A percentile compares a stretch with the other conserved stretches of the same genome.
These are phyloP conservation scores for Starmera dryadoides DNA, from an alignment of 805 yeast species.

Conservation along the genomic window DNA sequence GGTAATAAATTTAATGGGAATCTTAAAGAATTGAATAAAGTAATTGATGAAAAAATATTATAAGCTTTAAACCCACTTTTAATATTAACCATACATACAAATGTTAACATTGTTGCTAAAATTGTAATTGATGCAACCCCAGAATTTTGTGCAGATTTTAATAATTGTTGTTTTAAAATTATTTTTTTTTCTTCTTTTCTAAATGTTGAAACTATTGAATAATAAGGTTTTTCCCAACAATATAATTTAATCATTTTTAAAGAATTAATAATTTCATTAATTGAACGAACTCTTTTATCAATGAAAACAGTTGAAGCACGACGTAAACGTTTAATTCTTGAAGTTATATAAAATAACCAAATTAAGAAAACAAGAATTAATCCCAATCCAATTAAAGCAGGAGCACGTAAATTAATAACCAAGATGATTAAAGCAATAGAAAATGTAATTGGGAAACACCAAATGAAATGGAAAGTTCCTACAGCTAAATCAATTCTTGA, in stretches of 20 bases:
- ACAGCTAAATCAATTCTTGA: slow-evolving; percentile 73
- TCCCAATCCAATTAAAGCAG: slow-evolving; percentile 66
- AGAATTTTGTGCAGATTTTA: slow-evolving; percentile 59
- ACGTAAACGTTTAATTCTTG: slow-evolving; percentile 47
- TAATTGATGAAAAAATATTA: slow-evolving; percentile 60
- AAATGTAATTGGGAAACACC: slow-evolving; percentile 59
- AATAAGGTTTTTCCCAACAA: slow-evolving; percentile 87
- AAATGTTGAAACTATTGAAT: slow-evolving; percentile 41
- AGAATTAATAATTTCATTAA: slow-evolving; percentile 72
- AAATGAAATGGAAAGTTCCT: slow-evolving; percentile 57
- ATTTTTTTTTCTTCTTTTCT: slow-evolving; percentile 56
- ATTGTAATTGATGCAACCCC: slow-evolving; percentile 61
- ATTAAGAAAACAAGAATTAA: slow-evolving; percentile 35
- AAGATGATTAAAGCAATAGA: slow-evolving; percentile 58
- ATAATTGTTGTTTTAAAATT: slow-evolving; percentile 56
- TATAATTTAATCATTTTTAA: slow-evolving; percentile 82
- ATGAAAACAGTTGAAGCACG: slow-evolving; percentile 54
- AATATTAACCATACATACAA: slow-evolving; percentile 38
- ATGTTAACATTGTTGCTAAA: slow-evolving; percentile 61
- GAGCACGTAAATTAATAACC: slow-evolving; percentile 60
- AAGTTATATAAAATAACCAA: slow-evolving; percentile 40
- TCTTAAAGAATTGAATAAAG: slow-evolving; percentile 58
- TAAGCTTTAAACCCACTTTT: slow-evolving; percentile 41
- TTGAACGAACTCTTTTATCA: slow-evolving; percentile 66
- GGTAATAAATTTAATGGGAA: slow-evolving; percentile 61